Conservation (phyloP, 202 grass and related monocot genomes). For the Zoysia matrella region DNA sequence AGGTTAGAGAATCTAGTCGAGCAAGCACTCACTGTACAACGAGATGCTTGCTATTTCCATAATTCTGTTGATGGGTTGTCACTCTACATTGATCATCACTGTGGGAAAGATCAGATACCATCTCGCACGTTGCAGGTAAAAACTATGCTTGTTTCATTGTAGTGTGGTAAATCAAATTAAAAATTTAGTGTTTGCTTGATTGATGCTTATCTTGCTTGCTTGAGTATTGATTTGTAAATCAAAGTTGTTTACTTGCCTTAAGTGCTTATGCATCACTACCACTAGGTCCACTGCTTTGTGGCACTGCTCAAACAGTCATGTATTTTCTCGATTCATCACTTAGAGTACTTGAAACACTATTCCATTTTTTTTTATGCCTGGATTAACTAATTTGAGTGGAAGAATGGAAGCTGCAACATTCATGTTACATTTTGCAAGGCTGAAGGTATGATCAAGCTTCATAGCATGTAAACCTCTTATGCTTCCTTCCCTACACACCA, state of each 20-base stretch:
- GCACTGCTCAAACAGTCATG: background rate
- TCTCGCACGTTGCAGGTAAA: constrained; percentile 71
- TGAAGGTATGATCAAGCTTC: constrained; percentile 23
- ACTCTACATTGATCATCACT: constrained; percentile 86
- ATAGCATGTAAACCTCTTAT: constrained; percentile 21
- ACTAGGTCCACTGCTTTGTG: background rate
- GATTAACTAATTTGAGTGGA: constrained; percentile 5
- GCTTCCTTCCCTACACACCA: background rate
- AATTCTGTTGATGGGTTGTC: constrained; percentile 83
- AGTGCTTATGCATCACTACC: constrained; percentile 17
- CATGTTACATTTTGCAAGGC: constrained; percentile 30
- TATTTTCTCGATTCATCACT: constrained; percentile 2
- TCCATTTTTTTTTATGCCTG: background rate
- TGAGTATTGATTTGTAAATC: constrained; percentile 13
- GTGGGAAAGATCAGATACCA: constrained; percentile 89
- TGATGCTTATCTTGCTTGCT: constrained; percentile 9
- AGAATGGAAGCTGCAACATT: background rate
- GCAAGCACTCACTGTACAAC: constrained; percentile 85
- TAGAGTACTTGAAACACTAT: background rate
- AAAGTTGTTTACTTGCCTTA: constrained; percentile 7
- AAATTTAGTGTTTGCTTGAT: constrained; percentile 21
- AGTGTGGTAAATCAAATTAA: background rate
- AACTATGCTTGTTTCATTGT: constrained; percentile 14
- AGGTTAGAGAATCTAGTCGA: constrained; percentile 92
- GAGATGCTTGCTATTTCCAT: constrained; percentile 88